phyloP scores from a whole-genome alignment of 108 stramenopile species.

The Aurantiochytrium sp. region DNA sequence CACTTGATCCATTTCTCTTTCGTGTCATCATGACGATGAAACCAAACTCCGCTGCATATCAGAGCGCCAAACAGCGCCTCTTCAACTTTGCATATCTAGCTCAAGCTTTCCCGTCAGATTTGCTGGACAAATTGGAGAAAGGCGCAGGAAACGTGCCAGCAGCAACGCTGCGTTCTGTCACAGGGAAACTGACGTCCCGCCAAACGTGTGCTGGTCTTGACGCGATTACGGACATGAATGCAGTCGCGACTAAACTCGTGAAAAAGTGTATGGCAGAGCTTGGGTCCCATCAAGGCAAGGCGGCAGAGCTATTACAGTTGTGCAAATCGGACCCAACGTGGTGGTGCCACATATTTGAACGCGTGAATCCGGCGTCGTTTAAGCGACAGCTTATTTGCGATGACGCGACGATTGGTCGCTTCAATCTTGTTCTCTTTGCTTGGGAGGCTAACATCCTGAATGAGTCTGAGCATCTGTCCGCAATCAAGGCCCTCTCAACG shows the following conservation, averaged over 20 bases:
- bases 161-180: no score
- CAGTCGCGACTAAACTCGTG: not conserved
- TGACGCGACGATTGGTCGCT: not conserved
- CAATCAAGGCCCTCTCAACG: not conserved
- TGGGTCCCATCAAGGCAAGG: not conserved
- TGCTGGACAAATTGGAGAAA: not conserved
- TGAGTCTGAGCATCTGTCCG: not conserved
- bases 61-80: not conserved
- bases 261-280: not conserved
- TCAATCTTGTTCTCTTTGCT: not conserved
- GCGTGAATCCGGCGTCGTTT: not conserved
- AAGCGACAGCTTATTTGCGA: not conserved
- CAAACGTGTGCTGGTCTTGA: no score
- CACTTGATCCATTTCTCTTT: not conserved
- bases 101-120: not conserved
- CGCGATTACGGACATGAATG: not conserved
- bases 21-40: not conserved
- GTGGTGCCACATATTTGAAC: not conserved
- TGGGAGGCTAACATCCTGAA: not conserved
- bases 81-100: not conserved
- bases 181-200: no score
- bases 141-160: not conserved
- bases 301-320: not conserved
- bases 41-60: not conserved
- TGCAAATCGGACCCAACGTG: not conserved